Evolutionary conservation across 108 stramenopile genomes (phyloP).

Genomic region (Aurantiochytrium sp.): DNA sequence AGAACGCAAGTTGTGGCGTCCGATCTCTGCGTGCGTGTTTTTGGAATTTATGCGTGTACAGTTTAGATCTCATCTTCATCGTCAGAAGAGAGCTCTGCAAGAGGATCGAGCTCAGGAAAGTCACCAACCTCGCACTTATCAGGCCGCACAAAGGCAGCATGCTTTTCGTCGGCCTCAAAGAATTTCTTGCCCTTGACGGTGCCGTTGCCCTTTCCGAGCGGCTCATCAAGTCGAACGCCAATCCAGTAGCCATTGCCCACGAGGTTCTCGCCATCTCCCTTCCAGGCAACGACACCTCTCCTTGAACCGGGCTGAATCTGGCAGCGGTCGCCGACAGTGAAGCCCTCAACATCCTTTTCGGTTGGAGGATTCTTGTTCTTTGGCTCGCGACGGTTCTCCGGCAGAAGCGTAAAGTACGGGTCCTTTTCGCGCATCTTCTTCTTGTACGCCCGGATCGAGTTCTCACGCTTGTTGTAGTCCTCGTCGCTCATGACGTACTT

Average conservation of each 20-base stretch:
- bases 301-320: slow-evolving; percentile 79
- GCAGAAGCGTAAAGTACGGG: slow-evolving; percentile 60
- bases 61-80: neutral
- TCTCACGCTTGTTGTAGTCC: slow-evolving; percentile 80
- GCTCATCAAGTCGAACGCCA: slow-evolving; percentile 90
- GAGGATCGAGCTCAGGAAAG: slow-evolving; percentile 27
- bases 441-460: slow-evolving; percentile 81
- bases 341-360: slow-evolving; percentile 37
- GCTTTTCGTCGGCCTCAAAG: slow-evolving; percentile 30
- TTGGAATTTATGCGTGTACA: neutral
- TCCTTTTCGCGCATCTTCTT: slow-evolving; percentile 72
- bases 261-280: slow-evolving; percentile 64
- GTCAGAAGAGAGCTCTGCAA: neutral
- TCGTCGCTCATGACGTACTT: slow-evolving; percentile 89
- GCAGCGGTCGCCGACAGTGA: slow-evolving; percentile 69
- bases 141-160: slow-evolving; percentile 43
- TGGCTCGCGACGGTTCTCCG: slow-evolving; percentile 58
- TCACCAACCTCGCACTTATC: slow-evolving; percentile 37
- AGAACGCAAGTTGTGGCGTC: neutral
- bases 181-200: slow-evolving; percentile 43
- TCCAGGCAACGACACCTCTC: slow-evolving; percentile 67
- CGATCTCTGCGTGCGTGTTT: neutral
- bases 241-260: slow-evolving; percentile 71
- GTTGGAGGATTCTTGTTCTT: slow-evolving; percentile 43
- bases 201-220: slow-evolving; percentile 69